phyloP scores from a whole-genome alignment of 257 asterid genomes.

The Thymus mandschuricus region DNA sequence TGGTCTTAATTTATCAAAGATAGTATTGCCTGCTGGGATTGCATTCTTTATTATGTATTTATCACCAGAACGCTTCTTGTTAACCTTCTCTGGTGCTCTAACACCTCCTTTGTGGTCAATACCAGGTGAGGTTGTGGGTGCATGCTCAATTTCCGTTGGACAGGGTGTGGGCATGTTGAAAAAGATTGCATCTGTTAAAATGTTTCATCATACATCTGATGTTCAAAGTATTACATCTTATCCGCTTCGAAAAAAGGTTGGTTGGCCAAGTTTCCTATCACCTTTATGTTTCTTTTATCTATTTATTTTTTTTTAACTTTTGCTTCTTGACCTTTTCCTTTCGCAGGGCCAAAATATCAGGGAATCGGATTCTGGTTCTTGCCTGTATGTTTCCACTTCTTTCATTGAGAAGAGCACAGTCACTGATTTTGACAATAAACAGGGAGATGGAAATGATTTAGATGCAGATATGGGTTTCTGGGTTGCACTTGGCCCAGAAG shows the following conservation, averaged over 20 bases:
- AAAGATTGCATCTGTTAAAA: slow-evolving; percentile 84
- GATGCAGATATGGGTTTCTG: slow-evolving; percentile 85
- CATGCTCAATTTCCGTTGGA: slow-evolving; percentile 87
- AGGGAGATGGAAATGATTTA: slow-evolving; percentile 46
- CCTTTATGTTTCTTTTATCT: slow-evolving; percentile 22
- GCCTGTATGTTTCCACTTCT: slow-evolving; percentile 73
- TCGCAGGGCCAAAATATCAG: slow-evolving; percentile 68
- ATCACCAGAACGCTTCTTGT: slow-evolving; percentile 16
- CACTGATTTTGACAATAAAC: slow-evolving; percentile 51
- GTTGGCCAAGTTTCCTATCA: slow-evolving; percentile 33
- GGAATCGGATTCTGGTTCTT: slow-evolving; percentile 51
- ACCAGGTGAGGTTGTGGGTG: slow-evolving; percentile 93
- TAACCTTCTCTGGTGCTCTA: slow-evolving; percentile 29
- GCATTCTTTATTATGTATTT: slow-evolving; percentile 5
- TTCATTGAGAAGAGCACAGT: slow-evolving; percentile 76
- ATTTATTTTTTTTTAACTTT: neutral
- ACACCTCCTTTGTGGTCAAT: slow-evolving; percentile 39
- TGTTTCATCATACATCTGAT: slow-evolving; percentile 78
- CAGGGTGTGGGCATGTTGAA: slow-evolving; percentile 63
- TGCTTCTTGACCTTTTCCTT: slow-evolving; percentile 31
- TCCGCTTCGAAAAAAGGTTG: slow-evolving; percentile 71
- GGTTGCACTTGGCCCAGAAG: slow-evolving; percentile 81
- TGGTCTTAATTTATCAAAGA: slow-evolving; percentile 20
- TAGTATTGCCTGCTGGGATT: slow-evolving; percentile 14
- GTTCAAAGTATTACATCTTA: slow-evolving; percentile 55